Percentiles rank a stretch among this genome's conserved stretches.
Evolutionary conservation across 2,329 filamentous ascomycete genomes (phyloP).

Genomic region (Nemania serpens): DNA sequence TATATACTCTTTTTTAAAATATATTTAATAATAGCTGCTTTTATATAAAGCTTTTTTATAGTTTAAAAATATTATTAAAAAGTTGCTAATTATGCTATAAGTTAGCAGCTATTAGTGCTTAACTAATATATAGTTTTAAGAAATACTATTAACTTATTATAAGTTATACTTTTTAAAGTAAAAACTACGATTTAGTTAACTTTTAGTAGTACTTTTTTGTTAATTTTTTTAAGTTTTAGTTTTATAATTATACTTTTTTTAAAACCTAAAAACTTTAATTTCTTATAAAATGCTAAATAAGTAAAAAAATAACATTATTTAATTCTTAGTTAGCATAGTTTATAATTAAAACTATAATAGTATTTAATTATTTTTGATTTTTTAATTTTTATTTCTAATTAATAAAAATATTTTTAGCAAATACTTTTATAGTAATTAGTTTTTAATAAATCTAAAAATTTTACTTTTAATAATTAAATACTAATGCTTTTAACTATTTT

Average conservation of each 20-base stretch:
- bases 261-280: too few relatives aligned
- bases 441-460: constrained; percentile 13
- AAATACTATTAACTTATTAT: not conserved
- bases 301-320: constrained; percentile 11
- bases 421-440: constrained; percentile 9
- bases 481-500: not conserved
- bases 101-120: too few relatives aligned
- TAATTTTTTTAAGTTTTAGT: constrained; percentile 1
- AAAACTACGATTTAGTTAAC: constrained; percentile 3
- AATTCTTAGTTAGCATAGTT: constrained; percentile 7
- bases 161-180: not conserved
- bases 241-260: too few relatives aligned
- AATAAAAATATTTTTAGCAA: constrained; percentile 2
- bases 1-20: not conserved
- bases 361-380: constrained; percentile 4
- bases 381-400: constrained; percentile 6
- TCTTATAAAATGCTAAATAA: constrained; percentile 2
- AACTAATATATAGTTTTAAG: not conserved
- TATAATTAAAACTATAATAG: constrained; percentile 9
- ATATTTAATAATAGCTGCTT: not conserved
- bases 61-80: not conserved
- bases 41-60: not conserved
- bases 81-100: too few relatives aligned
- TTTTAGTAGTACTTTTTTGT: constrained; percentile 2
- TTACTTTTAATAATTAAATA: constrained; percentile 11